phyloP scores from a whole-genome alignment of 176 grass and related monocot genomes.

The Phyllostachys edulis region DNA sequence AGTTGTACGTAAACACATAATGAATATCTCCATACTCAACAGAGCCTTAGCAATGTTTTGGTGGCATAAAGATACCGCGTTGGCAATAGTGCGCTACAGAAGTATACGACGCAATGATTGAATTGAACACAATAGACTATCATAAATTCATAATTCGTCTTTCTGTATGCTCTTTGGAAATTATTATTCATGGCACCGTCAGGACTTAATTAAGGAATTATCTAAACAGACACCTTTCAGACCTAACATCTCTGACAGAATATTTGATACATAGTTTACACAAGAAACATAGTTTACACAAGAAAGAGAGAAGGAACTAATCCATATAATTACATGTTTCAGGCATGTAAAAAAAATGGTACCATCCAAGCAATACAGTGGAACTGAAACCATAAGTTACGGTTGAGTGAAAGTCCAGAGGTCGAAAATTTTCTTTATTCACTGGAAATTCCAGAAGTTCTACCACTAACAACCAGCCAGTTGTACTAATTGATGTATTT shows the following conservation, averaged over 20 bases:
- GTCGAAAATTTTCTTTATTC: not conserved
- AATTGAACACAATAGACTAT: not conserved
- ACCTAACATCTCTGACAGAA: no score
- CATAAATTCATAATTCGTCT: no score
- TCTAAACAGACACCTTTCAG: not conserved
- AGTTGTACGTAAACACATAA: not conserved
- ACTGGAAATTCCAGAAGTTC: not conserved
- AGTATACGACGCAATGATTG: not conserved
- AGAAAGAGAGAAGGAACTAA: not conserved
- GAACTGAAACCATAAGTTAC: no score
- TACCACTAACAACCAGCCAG: not conserved
- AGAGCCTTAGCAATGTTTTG: not conserved
- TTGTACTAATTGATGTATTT: not conserved
- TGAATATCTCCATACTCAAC: not conserved
- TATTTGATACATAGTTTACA: not conserved
- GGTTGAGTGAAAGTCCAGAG: no score
- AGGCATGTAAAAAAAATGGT: no score
- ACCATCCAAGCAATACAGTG: not conserved
- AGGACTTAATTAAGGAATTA: not conserved
- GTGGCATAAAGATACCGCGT: not conserved
- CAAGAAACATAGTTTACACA: not conserved
- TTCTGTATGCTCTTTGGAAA: not conserved
- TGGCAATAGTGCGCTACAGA: not conserved
- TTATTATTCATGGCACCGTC: not conserved
- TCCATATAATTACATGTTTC: not conserved